Evolutionary conservation across 208 protist genomes (phyloP).

Genomic region (Leishmania aethiopica): DNA sequence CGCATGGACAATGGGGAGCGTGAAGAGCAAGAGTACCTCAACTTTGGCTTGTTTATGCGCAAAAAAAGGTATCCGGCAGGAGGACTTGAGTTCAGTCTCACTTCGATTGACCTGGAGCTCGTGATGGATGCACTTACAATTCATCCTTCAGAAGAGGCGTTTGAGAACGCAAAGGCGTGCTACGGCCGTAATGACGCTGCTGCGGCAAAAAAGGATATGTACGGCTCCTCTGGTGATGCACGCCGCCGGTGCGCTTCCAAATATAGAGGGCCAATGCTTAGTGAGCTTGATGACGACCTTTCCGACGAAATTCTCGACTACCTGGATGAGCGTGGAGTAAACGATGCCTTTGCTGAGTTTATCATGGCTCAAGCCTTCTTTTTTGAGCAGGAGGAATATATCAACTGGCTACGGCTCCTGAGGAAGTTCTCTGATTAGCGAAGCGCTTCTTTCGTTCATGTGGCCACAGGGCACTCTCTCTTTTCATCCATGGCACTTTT

Average conservation of each 20-base stretch:
- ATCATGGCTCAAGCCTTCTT: slow-evolving; percentile 85
- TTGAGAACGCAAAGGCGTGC: slow-evolving; percentile 50
- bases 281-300: slow-evolving; percentile 87
- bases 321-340: slow-evolving; percentile 84
- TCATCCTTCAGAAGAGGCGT: slow-evolving; percentile 54
- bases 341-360: slow-evolving; percentile 88
- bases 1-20: slow-evolving; percentile 89
- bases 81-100: slow-evolving; percentile 80
- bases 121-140: slow-evolving; percentile 82
- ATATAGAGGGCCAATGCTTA: slow-evolving; percentile 85
- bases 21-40: slow-evolving; percentile 85
- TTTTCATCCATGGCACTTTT: slow-evolving; percentile 11
- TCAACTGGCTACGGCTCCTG: slow-evolving; percentile 77
- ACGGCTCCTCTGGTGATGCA: slow-evolving; percentile 1
- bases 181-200: slow-evolving; percentile 21
- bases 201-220: neutral
- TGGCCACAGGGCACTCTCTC: neutral
- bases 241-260: slow-evolving; percentile 34
- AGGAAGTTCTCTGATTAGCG: slow-evolving; percentile 64
- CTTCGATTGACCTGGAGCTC: slow-evolving; percentile 89
- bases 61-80: slow-evolving; percentile 58
- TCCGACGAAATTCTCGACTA: slow-evolving; percentile 88
- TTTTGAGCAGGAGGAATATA: slow-evolving; percentile 84
- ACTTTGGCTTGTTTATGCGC: slow-evolving; percentile 77
- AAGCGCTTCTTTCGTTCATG: neutral